phyloP scores from a whole-genome alignment of 352 stramenopile species.

The Plasmopara halstedii region DNA sequence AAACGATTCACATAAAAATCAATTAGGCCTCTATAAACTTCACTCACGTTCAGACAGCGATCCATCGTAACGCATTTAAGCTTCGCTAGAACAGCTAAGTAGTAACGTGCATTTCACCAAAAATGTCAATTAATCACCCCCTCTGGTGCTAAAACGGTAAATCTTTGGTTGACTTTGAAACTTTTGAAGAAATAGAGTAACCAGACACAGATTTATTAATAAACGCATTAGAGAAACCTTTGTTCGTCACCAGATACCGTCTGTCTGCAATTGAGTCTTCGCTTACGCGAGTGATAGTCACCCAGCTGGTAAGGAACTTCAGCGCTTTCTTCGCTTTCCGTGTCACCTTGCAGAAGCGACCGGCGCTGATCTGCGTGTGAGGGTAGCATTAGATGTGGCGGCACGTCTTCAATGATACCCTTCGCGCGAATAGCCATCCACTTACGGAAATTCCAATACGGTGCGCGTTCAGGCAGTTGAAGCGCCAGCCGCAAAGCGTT shows the following conservation, averaged over 20 bases:
- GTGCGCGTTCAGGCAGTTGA: slow-evolving; percentile 48
- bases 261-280: slow-evolving; percentile 22
- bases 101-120: too few relatives aligned
- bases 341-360: slow-evolving; percentile 16
- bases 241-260: slow-evolving; percentile 16
- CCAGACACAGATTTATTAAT: neutral
- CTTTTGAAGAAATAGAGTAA: too few relatives aligned
- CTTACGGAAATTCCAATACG: slow-evolving; percentile 86
- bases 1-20: too few relatives aligned
- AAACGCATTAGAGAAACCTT: slow-evolving; percentile 33
- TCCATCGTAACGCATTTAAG: too few relatives aligned
- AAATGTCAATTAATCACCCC: too few relatives aligned
- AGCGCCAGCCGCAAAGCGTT: slow-evolving; percentile 57
- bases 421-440: slow-evolving; percentile 72
- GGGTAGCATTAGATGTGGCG: slow-evolving; percentile 52
- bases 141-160: too few relatives aligned
- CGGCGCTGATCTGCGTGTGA: slow-evolving; percentile 21
- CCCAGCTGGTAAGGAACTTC: slow-evolving; percentile 14
- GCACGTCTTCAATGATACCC: slow-evolving; percentile 45
- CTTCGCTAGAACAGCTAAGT: too few relatives aligned
- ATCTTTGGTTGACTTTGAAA: too few relatives aligned
- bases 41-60: too few relatives aligned
- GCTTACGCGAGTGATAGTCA: slow-evolving; percentile 28
- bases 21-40: too few relatives aligned
- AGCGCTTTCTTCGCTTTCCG: neutral